A percentile compares a stretch with the other conserved stretches of the same genome.
phyloP scores from a whole-genome alignment of 2,329 filamentous ascomycete genomes.

The Leptodontidium sp. region DNA sequence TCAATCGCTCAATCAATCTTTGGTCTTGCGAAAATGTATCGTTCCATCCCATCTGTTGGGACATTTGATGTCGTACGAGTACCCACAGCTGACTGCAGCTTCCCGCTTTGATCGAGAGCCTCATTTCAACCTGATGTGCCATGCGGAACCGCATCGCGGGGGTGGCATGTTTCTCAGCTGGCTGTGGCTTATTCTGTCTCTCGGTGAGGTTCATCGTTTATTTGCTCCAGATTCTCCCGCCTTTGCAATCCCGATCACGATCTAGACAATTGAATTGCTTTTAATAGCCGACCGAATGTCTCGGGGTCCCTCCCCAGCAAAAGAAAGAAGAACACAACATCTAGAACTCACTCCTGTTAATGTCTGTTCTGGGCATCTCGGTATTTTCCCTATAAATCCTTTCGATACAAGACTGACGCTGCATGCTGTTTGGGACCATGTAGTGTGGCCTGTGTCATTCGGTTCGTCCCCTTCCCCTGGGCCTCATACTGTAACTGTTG shows the following conservation, averaged over 20 bases:
- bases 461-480: slow-evolving; percentile 5
- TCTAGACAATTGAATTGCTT: neutral
- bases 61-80: neutral
- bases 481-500: slow-evolving; percentile 16
- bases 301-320: neutral
- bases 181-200: neutral
- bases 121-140: neutral
- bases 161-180: slow-evolving; percentile 20
- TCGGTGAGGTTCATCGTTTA: neutral
- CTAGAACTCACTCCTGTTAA: neutral
- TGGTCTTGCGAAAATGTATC: neutral
- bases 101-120: neutral
- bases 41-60: slow-evolving; percentile 5
- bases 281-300: neutral
- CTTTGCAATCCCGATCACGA: too few relatives aligned
- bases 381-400: too few relatives aligned
- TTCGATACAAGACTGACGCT: slow-evolving; percentile 33
- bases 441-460: slow-evolving; percentile 18
- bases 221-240: too few relatives aligned
- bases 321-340: neutral
- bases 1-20: neutral
- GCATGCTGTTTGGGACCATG: slow-evolving; percentile 14
- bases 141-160: neutral
- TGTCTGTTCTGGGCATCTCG: too few relatives aligned
- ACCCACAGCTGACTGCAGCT: neutral